phyloP scores from a whole-genome alignment of 83 land plant genomes.

The Thuja plicata region DNA sequence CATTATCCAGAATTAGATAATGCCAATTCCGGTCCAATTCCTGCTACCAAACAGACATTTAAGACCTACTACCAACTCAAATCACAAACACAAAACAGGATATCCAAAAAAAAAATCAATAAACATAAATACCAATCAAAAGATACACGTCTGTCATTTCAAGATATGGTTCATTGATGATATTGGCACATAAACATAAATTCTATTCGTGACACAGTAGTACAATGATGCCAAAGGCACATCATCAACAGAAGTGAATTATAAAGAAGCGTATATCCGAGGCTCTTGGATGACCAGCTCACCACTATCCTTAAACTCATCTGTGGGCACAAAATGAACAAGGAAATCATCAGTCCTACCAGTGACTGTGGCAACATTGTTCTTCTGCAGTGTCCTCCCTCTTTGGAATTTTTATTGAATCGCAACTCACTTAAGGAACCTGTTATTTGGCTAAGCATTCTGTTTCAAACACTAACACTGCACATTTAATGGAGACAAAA shows the following conservation, averaged over 20 bases:
- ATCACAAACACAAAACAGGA: not conserved
- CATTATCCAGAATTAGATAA: too few species aligned
- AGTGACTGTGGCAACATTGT: constrained; percentile 72
- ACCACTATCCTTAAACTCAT: constrained; percentile 54
- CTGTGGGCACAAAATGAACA: not conserved
- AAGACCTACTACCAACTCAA: too few species aligned
- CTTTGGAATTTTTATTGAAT: too few species aligned
- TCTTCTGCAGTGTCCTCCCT: constrained; percentile 67
- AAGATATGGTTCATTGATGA: not conserved
- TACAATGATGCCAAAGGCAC: constrained; percentile 18
- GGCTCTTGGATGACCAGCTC: constrained; percentile 31
- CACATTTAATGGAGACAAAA: too few species aligned
- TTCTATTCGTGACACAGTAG: not conserved
- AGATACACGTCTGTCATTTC: not conserved
- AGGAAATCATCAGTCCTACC: constrained; percentile 30
- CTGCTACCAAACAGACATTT: too few species aligned
- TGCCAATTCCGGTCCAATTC: too few species aligned
- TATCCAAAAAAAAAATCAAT: not conserved
- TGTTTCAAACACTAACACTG: too few species aligned
- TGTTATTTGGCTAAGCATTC: too few species aligned
- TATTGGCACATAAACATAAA: not conserved
- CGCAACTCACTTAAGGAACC: too few species aligned
- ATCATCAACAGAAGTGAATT: constrained; percentile 27
- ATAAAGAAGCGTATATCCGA: constrained; percentile 21
- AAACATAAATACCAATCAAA: not conserved